Percentiles rank a stretch among this genome's conserved stretches.
phyloP scores from a whole-genome alignment of 495 filamentous ascomycete genomes.

The Delitschia confertaspora region DNA sequence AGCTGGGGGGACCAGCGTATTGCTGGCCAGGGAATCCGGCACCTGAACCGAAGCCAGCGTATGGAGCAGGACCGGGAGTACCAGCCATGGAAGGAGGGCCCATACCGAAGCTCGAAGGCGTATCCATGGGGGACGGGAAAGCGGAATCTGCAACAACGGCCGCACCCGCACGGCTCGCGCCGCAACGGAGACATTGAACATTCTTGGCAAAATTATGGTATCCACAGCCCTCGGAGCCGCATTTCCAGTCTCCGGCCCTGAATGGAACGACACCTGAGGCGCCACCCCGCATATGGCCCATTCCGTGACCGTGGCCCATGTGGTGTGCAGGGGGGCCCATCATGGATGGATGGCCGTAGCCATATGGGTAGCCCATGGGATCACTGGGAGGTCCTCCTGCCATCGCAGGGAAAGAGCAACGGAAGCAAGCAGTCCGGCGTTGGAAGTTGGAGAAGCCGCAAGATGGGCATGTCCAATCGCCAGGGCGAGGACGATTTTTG shows the following conservation, averaged over 20 bases:
- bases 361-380: slow-evolving; percentile 70
- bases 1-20: slow-evolving; percentile 80
- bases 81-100: slow-evolving; percentile 64
- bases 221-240: slow-evolving; percentile 91
- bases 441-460: slow-evolving; percentile 94
- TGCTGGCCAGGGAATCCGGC: slow-evolving; percentile 72
- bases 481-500: slow-evolving; percentile 93
- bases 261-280: slow-evolving; percentile 89
- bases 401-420: slow-evolving; percentile 93
- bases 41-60: slow-evolving; percentile 64
- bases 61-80: slow-evolving; percentile 75
- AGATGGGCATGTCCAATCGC: slow-evolving; percentile 97
- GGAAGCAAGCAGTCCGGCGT: slow-evolving; percentile 94
- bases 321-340: slow-evolving; percentile 45
- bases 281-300: slow-evolving; percentile 57
- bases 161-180: slow-evolving; percentile 84
- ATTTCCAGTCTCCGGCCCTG: slow-evolving; percentile 98
- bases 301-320: slow-evolving; percentile 66
- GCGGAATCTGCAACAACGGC: slow-evolving; percentile 89
- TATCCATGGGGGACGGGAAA: slow-evolving; percentile 84
- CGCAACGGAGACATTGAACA: slow-evolving; percentile 91
- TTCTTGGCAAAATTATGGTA: slow-evolving; percentile 99
- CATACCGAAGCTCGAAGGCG: slow-evolving; percentile 67
- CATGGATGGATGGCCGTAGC: slow-evolving; percentile 49
- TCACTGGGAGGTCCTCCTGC: slow-evolving; percentile 63